A percentile compares a stretch with the other conserved stretches of the same genome.
These are phyloP conservation scores for Smithsoniella earleae DNA, from an alignment of 163 green algal species.

Conservation along the genomic window DNA sequence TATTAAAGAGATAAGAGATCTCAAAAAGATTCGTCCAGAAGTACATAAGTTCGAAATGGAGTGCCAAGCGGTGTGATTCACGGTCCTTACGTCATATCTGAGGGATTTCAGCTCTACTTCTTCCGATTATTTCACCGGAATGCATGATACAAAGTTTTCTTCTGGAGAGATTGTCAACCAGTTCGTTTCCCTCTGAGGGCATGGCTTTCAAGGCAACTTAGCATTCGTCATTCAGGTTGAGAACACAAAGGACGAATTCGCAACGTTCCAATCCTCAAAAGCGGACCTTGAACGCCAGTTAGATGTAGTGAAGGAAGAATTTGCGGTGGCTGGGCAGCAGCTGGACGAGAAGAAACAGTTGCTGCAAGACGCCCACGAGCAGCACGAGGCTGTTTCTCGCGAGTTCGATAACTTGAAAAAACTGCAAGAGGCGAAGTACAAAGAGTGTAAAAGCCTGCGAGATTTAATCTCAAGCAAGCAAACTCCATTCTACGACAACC, in stretches of 20 bases:
- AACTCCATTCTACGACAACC: constrained; percentile 12
- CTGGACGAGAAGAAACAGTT: neutral
- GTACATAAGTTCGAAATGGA: constrained; percentile 24
- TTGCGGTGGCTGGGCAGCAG: neutral
- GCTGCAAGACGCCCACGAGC: neutral
- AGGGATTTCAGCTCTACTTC: too few species aligned
- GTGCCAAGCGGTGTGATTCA: neutral
- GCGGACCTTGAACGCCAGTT: constrained; percentile 10
- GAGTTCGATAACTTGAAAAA: constrained; percentile 8
- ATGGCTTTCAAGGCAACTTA: neutral
- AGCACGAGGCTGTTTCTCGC: neutral
- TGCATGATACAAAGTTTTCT: too few species aligned
- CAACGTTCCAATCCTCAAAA: constrained; percentile 21
- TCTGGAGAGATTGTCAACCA: neutral
- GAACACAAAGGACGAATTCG: neutral
- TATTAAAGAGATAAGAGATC: neutral
- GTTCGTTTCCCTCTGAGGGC: neutral
- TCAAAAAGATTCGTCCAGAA: constrained; percentile 19
- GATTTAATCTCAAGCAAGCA: neutral
- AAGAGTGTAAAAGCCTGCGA: neutral
- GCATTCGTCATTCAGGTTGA: neutral
- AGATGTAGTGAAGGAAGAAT: constrained; percentile 25
- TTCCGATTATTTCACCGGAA: too few species aligned
- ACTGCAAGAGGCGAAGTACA: constrained; percentile 20
- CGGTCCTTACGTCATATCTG: neutral